These are phyloP conservation scores for Leptographium procerum DNA, from an alignment of 2,329 filamentous ascomycete genomes.

Conservation along the genomic window DNA sequence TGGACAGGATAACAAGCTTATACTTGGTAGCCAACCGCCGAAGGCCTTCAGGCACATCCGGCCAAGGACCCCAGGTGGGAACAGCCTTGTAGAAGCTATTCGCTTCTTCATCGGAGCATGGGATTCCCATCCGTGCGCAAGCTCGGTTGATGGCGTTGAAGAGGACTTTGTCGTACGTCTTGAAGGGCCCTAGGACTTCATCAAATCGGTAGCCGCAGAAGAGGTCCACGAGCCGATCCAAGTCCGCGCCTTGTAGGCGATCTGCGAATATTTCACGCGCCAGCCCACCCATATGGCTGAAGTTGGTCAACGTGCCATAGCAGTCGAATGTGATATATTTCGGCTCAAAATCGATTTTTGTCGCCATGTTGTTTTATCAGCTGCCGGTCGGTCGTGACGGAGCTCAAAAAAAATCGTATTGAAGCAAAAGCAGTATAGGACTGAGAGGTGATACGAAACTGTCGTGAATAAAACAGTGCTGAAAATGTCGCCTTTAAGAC, in stretches of 20 bases:
- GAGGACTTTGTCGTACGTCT: not conserved
- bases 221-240: not conserved
- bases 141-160: not conserved
- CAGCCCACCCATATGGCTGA: not conserved
- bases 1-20: slow-evolving; percentile 1
- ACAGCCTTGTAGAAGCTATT: not conserved
- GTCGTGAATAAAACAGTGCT: too few species aligned
- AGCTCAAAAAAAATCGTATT: too few species aligned
- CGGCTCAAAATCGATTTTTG: not conserved
- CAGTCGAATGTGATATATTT: slow-evolving; percentile 2
- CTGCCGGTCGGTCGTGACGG: too few species aligned
- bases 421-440: too few species aligned
- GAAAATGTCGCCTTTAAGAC: too few species aligned
- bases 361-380: not conserved
- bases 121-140: not conserved
- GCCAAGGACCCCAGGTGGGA: slow-evolving; percentile 1
- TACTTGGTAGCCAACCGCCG: not conserved
- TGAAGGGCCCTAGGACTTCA: not conserved
- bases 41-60: not conserved
- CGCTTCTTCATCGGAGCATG: not conserved
- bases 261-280: not conserved
- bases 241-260: not conserved
- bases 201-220: not conserved
- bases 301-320: slow-evolving; percentile 2
- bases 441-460: too few species aligned